A percentile compares a stretch with the other conserved stretches of the same genome.
phyloP scores from a whole-genome alignment of 768 basidiomycete species.

The Rhizopogon rudus region DNA sequence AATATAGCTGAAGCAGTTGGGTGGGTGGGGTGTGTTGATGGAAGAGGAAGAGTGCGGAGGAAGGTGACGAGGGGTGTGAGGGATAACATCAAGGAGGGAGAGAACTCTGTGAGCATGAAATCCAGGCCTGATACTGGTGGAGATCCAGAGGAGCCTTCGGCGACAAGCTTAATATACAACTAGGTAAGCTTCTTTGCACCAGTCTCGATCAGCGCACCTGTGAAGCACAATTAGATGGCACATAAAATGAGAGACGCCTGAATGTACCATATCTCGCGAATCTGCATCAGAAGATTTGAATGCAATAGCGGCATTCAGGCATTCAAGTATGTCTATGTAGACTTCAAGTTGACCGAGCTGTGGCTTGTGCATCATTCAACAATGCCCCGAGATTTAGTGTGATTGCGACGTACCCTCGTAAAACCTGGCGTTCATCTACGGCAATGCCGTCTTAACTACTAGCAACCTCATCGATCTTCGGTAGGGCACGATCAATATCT shows the following conservation, averaged over 20 bases:
- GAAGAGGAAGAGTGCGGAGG: constrained; percentile 68
- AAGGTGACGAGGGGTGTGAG: constrained; percentile 64
- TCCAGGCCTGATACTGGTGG: constrained; percentile 54
- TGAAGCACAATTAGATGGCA: not conserved
- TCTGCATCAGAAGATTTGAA: constrained; percentile 62
- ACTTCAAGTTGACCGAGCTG: constrained; percentile 58
- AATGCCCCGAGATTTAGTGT: not conserved
- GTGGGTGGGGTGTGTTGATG: constrained; percentile 79
- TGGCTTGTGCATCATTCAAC: constrained; percentile 40
- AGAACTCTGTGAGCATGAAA: constrained; percentile 44
- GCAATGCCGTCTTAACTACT: constrained; percentile 72
- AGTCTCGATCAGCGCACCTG: constrained; percentile 76
- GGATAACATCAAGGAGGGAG: constrained; percentile 43
- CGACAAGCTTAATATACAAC: constrained; percentile 83
- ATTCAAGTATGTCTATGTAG: constrained; percentile 71
- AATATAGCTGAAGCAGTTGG: constrained; percentile 65
- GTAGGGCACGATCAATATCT: constrained; percentile 80
- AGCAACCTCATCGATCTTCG: constrained; percentile 75
- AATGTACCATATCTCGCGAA: constrained; percentile 47
- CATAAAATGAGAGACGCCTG: not conserved
- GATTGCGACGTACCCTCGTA: constrained; percentile 53
- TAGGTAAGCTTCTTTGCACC: constrained; percentile 80
- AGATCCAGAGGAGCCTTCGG: constrained; percentile 77
- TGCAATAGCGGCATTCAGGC: constrained; percentile 73
- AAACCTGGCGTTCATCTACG: constrained; percentile 72